Percentiles rank a stretch among this genome's conserved stretches.
Conservation (phyloP, 129 eudicot species). For the Tagetes patula region DNA sequence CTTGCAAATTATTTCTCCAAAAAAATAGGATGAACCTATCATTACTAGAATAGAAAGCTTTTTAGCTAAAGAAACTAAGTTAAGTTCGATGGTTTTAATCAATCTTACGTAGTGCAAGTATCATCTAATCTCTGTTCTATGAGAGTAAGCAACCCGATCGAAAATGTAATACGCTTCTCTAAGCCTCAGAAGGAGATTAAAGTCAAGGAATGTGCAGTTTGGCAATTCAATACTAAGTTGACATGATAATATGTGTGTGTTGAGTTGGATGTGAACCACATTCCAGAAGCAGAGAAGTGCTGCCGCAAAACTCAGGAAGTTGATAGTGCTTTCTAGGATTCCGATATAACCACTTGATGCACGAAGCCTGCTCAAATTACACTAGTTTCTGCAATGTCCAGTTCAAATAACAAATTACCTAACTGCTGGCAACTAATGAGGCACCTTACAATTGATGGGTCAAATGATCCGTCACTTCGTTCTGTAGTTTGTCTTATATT, state of each 20-base stretch:
- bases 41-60: conserved; percentile 1
- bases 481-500: too few relatives aligned
- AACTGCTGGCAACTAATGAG: not conserved
- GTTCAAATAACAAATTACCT: not conserved
- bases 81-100: conserved; percentile 1
- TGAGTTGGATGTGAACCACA: conserved; percentile 10
- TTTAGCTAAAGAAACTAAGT: not conserved
- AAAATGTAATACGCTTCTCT: not conserved
- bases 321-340: conserved; percentile 2
- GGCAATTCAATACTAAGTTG: not conserved
- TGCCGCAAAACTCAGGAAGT: conserved; percentile 11
- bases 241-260: conserved; percentile 10
- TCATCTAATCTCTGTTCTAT: conserved; percentile 19
- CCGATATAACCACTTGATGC: conserved; percentile 4
- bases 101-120: not conserved
- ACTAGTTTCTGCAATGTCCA: not conserved
- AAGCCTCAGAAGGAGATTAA: conserved; percentile 1
- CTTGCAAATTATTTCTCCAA: conserved; percentile 4
- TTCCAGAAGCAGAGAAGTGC: conserved; percentile 7
- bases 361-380: conserved; percentile 10
- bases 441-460: conserved; percentile 1
- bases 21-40: not conserved
- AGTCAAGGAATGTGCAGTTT: conserved; percentile 16
- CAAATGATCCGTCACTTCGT: not conserved
- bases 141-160: not conserved